phyloP scores from a whole-genome alignment of 2,329 filamentous ascomycete genomes.

The Penicillium sumatraense region DNA sequence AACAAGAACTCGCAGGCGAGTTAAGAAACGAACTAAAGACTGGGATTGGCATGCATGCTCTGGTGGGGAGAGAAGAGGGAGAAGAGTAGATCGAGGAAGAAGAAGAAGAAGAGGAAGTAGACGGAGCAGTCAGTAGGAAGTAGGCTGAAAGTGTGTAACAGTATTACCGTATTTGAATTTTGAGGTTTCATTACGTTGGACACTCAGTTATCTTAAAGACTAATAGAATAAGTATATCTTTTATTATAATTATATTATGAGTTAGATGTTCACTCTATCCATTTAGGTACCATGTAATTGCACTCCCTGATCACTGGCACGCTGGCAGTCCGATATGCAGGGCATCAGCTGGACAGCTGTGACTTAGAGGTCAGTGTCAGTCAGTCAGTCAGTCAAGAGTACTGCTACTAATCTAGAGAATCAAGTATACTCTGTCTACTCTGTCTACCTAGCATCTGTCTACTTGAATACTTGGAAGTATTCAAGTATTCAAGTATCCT shows the following conservation, averaged over 20 bases:
- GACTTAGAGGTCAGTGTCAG: background rate
- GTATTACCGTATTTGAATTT: no score
- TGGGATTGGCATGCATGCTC: constrained; percentile 16
- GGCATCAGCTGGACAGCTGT: background rate
- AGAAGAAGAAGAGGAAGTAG: constrained; percentile 1
- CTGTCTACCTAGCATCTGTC: no score
- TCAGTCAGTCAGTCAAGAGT: no score
- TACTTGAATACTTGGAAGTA: no score
- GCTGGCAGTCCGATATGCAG: background rate
- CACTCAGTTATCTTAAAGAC: no score
- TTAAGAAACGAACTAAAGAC: constrained; percentile 10
- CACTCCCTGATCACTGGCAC: background rate
- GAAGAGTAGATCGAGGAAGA: constrained; percentile 7
- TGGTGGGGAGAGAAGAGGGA: constrained; percentile 1
- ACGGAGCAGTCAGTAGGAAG: background rate
- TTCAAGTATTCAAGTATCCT: no score
- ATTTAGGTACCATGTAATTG: no score
- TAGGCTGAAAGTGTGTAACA: background rate
- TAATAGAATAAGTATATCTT: no score
- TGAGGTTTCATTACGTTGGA: no score
- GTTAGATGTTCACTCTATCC: no score
- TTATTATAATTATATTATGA: no score
- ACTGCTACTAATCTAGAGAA: background rate
- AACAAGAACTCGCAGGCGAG: background rate
- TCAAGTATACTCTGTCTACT: background rate